phyloP scores from a whole-genome alignment of 257 asterid genomes.

The Solanum gandarillasii region DNA sequence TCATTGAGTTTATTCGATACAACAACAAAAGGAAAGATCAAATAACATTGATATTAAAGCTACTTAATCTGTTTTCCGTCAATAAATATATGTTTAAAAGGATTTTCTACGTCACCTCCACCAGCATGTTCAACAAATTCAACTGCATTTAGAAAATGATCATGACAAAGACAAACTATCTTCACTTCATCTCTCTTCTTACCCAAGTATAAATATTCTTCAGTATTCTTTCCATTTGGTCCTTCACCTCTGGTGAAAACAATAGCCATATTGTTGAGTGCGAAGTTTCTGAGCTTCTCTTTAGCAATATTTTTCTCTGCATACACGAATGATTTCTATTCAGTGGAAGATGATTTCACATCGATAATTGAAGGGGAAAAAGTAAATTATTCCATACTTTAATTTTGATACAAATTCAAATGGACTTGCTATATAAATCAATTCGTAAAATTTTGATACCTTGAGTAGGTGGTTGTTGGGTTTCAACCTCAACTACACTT shows the following conservation, averaged over 20 bases:
- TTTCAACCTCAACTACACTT: slow-evolving; percentile 27
- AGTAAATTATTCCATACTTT: background rate
- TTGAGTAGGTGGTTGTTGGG: slow-evolving; percentile 15
- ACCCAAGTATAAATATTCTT: slow-evolving; percentile 52
- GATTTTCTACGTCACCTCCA: slow-evolving; percentile 50
- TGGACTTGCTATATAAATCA: too few species aligned
- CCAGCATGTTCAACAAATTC: slow-evolving; percentile 73
- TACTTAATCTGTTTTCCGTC: background rate
- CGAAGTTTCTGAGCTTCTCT: slow-evolving; percentile 7
- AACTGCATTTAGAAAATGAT: slow-evolving; percentile 39
- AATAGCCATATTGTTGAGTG: slow-evolving; percentile 44
- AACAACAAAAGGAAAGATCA: too few species aligned
- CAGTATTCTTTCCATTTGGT: slow-evolving; percentile 29
- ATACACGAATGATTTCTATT: background rate
- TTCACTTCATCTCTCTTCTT: slow-evolving; percentile 51
- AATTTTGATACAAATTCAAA: background rate
- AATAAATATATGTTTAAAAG: slow-evolving; percentile 57
- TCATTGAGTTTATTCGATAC: too few species aligned
- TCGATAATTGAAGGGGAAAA: too few species aligned
- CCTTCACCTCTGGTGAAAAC: slow-evolving; percentile 46
- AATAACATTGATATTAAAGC: too few species aligned
- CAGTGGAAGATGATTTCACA: too few species aligned
- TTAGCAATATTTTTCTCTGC: background rate
- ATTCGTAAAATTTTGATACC: slow-evolving; percentile 17
- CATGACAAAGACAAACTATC: slow-evolving; percentile 78